A percentile compares a stretch with the other conserved stretches of the same genome.
These are phyloP conservation scores for Torulaspora quercuum DNA, from an alignment of 805 yeast species.

Conservation along the genomic window DNA sequence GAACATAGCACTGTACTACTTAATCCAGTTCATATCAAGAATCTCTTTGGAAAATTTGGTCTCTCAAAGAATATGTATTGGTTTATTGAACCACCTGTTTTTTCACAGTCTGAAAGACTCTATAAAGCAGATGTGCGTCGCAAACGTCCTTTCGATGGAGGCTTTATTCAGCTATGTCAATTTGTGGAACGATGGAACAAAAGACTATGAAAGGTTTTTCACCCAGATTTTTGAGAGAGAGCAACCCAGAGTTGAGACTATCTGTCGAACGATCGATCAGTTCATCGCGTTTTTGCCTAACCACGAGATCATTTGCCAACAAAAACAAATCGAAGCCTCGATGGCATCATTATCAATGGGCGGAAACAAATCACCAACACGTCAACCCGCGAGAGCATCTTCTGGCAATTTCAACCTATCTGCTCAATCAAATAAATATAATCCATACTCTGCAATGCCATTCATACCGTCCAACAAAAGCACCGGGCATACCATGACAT, in stretches of 20 bases:
- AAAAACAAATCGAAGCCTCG: conserved; percentile 1
- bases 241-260: conserved; percentile 21
- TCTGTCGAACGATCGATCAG: conserved; percentile 11
- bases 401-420: conserved; percentile 4
- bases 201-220: conserved; percentile 26
- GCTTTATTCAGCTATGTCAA: conserved; percentile 26
- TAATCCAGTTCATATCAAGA: conserved; percentile 36
- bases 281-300: conserved; percentile 21
- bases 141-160: conserved; percentile 28
- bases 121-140: conserved; percentile 15
- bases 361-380: neutral
- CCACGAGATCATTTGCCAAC: conserved; percentile 5
- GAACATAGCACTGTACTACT: conserved; percentile 35
- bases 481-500: too few relatives aligned
- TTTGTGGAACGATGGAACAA: conserved; percentile 39
- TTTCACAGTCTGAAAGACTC: conserved; percentile 14
- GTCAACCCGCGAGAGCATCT: conserved; percentile 1
- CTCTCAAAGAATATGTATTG: conserved; percentile 35
- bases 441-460: conserved; percentile 27
- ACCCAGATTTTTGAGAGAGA: conserved; percentile 18
- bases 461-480: conserved; percentile 23
- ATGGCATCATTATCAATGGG: neutral
- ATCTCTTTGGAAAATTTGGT: conserved; percentile 37
- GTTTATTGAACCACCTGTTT: conserved; percentile 33
- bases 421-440: conserved; percentile 17